Evolutionary conservation across 208 protist species (phyloP).

Genomic region (Naegleria fowleri): DNA sequence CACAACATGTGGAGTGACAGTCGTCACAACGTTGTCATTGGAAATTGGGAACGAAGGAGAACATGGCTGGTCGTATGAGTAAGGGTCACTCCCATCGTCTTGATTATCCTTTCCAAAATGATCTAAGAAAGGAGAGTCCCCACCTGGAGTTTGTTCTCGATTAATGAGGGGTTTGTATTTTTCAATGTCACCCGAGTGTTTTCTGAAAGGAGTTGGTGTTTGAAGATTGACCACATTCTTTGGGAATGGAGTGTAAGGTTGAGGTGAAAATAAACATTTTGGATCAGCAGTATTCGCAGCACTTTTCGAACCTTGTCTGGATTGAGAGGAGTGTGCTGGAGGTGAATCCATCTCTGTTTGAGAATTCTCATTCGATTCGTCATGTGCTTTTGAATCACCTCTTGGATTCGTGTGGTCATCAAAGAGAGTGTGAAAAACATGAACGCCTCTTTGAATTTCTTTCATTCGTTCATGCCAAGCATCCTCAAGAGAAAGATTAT

Average conservation of each 20-base stretch:
- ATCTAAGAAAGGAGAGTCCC: not conserved
- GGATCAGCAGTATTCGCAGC: no score
- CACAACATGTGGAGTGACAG: not conserved
- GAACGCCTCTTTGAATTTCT: not conserved
- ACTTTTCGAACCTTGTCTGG: not conserved
- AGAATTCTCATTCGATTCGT: not conserved
- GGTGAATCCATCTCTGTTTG: no score
- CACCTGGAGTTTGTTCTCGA: not conserved
- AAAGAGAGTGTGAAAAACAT: no score
- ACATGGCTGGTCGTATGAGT: not conserved
- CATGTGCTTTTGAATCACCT: no score
- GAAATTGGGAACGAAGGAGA: not conserved
- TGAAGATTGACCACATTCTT: not conserved
- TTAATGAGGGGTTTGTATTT: not conserved
- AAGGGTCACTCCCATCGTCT: not conserved
- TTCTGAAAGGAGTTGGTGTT: not conserved
- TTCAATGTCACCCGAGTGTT: not conserved
- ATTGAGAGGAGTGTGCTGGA: not conserved
- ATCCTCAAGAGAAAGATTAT: not conserved
- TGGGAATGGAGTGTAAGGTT: not conserved
- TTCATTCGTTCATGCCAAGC: not conserved
- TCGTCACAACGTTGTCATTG: not conserved
- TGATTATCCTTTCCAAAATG: not conserved
- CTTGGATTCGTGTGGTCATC: no score
- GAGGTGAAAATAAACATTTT: not conserved